Evolutionary conservation across 805 yeast species (phyloP), one percentile per base, ranked within the genome.

Genomic region (Debaryomyces maramus): DNA sequence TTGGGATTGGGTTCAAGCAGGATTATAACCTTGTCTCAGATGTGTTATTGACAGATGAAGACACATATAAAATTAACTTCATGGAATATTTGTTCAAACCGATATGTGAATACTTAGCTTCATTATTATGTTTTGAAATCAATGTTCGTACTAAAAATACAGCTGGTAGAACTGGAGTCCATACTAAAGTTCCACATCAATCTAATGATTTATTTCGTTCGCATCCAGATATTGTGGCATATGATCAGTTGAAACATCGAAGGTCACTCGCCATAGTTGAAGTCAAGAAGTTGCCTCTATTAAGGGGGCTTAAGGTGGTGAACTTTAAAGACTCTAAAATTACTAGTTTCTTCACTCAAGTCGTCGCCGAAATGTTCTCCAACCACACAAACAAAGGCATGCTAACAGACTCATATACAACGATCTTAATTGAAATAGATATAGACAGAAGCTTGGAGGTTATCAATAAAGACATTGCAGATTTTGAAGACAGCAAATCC

Each of bases 161-260:
- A n/a, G 35, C 4, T 8, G 27, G 35, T 18, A 24, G 11, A 13
- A 32, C 17, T 6, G 35, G 35, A 23, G 35, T 32, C 8, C 19
- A 32, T 4, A 32, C 35, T 20, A 32, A 14, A 32, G 35, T 32
- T 6, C 35, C 35, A 11, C 35, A 32, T 20, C 16, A 18, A 20
- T 20, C 27, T 5, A 32, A 32, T 18, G 35, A 32, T 20, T 19
- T 20, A 19, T 32, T 32, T 19, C 15, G 21, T 20, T 32, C 26
- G 3, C 23, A 32, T 11, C 24, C 35, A 10, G 26, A 32, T 32
- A 20, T 32, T 20, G 21, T 21, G 14, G 35, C 35, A n/a, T 32
- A 32, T n/a, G n/a, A 15, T 8, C 17, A 32, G 9, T 11, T 4
- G 3, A 17, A 11, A n/a, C 3, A 7, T 15, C 11, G 5, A 20